Conservation (phyloP, 257 asterid genomes). For the Solanum bulbocastanum region DNA sequence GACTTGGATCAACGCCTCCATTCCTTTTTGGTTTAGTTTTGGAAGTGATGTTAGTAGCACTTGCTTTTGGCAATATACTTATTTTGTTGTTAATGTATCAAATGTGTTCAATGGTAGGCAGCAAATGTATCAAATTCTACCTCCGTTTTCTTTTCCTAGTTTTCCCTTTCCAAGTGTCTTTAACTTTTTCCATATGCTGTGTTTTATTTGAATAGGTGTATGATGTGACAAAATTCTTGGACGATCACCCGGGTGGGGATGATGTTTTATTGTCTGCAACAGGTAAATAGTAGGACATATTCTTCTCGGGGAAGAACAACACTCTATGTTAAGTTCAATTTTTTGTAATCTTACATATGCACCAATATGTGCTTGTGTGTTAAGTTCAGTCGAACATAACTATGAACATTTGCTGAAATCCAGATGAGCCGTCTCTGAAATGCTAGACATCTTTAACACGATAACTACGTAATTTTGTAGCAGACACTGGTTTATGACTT, state of each 20-base stretch:
- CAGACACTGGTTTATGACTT: background rate
- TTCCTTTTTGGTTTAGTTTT: background rate
- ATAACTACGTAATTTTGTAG: background rate
- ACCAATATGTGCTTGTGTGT: background rate
- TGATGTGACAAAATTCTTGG: slow-evolving; percentile 75
- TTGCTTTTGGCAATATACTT: background rate
- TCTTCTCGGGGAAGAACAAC: background rate
- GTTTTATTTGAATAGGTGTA: slow-evolving; percentile 38
- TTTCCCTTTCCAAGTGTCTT: background rate
- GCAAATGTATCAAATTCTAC: background rate
- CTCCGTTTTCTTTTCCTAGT: background rate
- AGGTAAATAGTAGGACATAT: slow-evolving; percentile 18
- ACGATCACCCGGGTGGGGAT: slow-evolving; percentile 91
- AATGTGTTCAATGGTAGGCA: background rate
- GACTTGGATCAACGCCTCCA: background rate
- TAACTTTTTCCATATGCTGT: background rate
- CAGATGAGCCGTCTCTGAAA: background rate
- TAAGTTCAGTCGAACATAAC: background rate
- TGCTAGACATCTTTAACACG: background rate
- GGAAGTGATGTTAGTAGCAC: background rate
- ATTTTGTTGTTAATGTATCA: background rate
- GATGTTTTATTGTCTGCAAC: slow-evolving; percentile 74
- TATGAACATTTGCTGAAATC: background rate
- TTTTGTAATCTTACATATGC: background rate
- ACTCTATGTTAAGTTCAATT: too few species aligned